phyloP scores from a whole-genome alignment of 305 asterid genomes.

The Fraxinus paxiana region DNA sequence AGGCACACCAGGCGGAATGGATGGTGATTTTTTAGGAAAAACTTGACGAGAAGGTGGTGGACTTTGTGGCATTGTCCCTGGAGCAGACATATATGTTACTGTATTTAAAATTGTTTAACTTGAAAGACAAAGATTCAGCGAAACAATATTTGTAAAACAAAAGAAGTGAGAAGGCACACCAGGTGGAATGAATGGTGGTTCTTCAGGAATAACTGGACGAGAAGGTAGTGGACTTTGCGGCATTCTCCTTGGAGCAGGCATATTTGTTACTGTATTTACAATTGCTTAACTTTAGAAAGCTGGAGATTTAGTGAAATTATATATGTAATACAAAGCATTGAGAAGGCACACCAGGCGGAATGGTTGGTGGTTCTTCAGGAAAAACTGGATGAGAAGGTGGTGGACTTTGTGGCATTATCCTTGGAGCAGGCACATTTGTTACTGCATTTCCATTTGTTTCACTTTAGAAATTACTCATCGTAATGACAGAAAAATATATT shows the following conservation, averaged over 20 bases:
- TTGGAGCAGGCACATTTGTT: slow-evolving; percentile 37
- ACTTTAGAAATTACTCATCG: slow-evolving; percentile 11
- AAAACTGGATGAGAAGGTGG: slow-evolving; percentile 35
- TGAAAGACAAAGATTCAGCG: slow-evolving; percentile 1
- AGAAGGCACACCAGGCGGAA: slow-evolving; percentile 47
- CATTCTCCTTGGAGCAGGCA: slow-evolving; percentile 34
- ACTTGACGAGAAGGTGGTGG: slow-evolving; percentile 38
- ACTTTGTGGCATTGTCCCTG: slow-evolving; percentile 33
- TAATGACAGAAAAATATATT: neutral
- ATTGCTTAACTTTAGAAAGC: slow-evolving; percentile 11
- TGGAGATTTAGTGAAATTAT: neutral
- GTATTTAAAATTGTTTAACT: slow-evolving; percentile 16
- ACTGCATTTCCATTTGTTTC: slow-evolving; percentile 31
- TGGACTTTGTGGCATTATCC: slow-evolving; percentile 36
- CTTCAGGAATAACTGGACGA: slow-evolving; percentile 30
- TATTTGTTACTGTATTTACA: slow-evolving; percentile 37
- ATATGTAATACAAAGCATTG: slow-evolving; percentile 11
- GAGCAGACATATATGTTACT: slow-evolving; percentile 42
- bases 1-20: slow-evolving; percentile 48
- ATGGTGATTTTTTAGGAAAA: slow-evolving; percentile 39
- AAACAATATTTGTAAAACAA: neutral
- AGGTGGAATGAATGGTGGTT: slow-evolving; percentile 42
- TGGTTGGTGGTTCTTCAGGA: slow-evolving; percentile 40
- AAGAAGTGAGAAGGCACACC: slow-evolving; percentile 38
- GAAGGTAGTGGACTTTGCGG: slow-evolving; percentile 44